Evolutionary conservation across 1,139 yeast genomes (phyloP).

Genomic region (Petasospora fabianii): DNA sequence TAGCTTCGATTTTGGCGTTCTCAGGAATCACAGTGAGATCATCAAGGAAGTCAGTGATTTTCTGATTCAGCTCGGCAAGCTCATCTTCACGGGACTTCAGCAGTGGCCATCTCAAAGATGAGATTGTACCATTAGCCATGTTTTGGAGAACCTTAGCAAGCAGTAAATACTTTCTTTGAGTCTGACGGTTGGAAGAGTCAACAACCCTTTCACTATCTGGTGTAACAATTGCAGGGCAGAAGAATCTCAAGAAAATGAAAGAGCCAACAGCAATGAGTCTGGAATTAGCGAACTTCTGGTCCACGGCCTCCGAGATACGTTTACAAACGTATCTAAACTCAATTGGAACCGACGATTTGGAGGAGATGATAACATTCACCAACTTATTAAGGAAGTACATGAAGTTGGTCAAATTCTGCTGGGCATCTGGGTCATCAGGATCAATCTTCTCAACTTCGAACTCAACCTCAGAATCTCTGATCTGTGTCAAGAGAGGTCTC

Average conservation of each 20-base stretch:
- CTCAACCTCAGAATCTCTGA: slow-evolving; percentile 46
- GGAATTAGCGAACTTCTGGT: slow-evolving; percentile 60
- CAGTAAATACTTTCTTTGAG: slow-evolving; percentile 72
- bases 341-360: slow-evolving; percentile 58
- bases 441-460: slow-evolving; percentile 65
- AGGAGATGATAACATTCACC: slow-evolving; percentile 57
- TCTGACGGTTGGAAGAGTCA: slow-evolving; percentile 37
- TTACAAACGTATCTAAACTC: slow-evolving; percentile 75
- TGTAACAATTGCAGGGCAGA: slow-evolving; percentile 89
- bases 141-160: slow-evolving; percentile 84
- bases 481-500: slow-evolving; percentile 50
- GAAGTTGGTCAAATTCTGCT: slow-evolving; percentile 47
- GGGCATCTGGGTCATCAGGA: slow-evolving; percentile 36
- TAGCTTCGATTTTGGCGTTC: slow-evolving; percentile 15
- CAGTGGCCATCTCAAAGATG: slow-evolving; percentile 58
- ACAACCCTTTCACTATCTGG: slow-evolving; percentile 68
- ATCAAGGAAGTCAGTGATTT: slow-evolving; percentile 46
- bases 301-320: slow-evolving; percentile 63
- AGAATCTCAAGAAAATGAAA: slow-evolving; percentile 75
- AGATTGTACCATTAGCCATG: slow-evolving; percentile 75
- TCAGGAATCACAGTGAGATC: slow-evolving; percentile 30
- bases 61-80: slow-evolving; percentile 41
- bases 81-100: slow-evolving; percentile 41
- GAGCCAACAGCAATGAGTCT: slow-evolving; percentile 78
- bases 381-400: slow-evolving; percentile 55